Evolutionary conservation across 306 rosid species (phyloP).

Genomic region (Casuarina cunninghamiana): DNA sequence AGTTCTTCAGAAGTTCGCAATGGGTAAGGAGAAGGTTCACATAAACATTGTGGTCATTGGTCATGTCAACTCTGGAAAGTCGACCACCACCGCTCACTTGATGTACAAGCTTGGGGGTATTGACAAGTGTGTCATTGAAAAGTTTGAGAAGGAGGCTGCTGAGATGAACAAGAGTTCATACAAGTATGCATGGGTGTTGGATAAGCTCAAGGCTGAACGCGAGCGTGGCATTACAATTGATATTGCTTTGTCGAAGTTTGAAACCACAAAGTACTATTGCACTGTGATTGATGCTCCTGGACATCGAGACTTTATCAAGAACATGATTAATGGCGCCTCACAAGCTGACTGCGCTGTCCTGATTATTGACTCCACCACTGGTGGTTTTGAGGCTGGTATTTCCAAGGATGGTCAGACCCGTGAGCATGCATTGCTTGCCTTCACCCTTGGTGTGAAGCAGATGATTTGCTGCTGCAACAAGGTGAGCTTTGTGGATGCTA

Average conservation of each 20-base stretch:
- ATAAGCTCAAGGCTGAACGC: constrained; percentile 47
- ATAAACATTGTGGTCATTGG: constrained; percentile 60
- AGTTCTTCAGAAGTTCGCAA: neutral
- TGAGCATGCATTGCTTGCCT: constrained; percentile 52
- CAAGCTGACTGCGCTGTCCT: constrained; percentile 46
- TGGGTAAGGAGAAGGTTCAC: constrained; percentile 54
- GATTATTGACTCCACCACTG: constrained; percentile 46
- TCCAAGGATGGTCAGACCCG: constrained; percentile 51
- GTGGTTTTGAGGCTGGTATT: constrained; percentile 50
- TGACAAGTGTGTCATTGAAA: constrained; percentile 49
- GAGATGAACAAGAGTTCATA: constrained; percentile 50
- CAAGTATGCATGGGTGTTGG: constrained; percentile 49
- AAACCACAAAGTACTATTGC: constrained; percentile 44
- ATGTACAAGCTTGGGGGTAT: constrained; percentile 50
- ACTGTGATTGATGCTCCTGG: constrained; percentile 48
- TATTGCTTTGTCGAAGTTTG: constrained; percentile 45
- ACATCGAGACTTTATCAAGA: constrained; percentile 41
- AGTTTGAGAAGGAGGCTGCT: constrained; percentile 51
- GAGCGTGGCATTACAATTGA: constrained; percentile 48
- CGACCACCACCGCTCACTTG: constrained; percentile 38
- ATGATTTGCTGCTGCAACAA: constrained; percentile 49
- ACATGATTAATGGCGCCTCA: constrained; percentile 48
- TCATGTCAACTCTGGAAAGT: constrained; percentile 50
- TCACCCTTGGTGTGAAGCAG: constrained; percentile 49
- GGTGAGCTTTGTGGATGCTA: constrained; percentile 25